Base-by-base conservation (phyloP, 257 asterid species). In the Solanum appendiculatum region DNA sequence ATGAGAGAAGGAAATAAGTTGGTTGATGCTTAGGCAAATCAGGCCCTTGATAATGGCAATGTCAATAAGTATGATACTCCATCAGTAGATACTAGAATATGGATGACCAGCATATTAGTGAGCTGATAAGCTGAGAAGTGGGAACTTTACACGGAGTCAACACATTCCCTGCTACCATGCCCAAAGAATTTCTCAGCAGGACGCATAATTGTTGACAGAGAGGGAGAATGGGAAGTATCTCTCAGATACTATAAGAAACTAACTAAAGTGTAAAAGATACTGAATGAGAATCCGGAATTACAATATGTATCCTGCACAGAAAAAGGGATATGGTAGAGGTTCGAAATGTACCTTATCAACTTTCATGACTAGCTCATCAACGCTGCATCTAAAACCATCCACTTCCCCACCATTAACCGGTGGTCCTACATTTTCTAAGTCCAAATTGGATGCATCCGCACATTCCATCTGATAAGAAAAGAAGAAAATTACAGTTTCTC, bases 331-430 rank as follows among this genome's bases (percentile, higher is more conserved):
- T 18, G 25, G 63, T 54, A 54, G 63, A 20, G 27, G 58, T 78
- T 78, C 84, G 83, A 21, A 83, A 87, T 68, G 90, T 89, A 95
- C 99, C 87, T 88, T 75, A 78, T 92, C 94, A 86, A 94, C 98
- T 84, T 86, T 92, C 58, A 85, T 11, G 86, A 66, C 85, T 64
- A 96, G 92, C 86, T 92, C 96, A 88, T 94, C 95, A 66, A 95
- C 92, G 88, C 89, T 90, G 82, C 42, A 86, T 91, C 89, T 92
- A 91, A 91, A 87, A 82, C 88, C 88, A 87, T 90, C 93, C 69
- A 77, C 88, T 88, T 88, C 94, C 64, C 85, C 90, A 77, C 82
- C 91, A 89, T 91, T 92, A 51, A 86, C 91, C 75, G 14, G 44
- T 75, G 58, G 15, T 66, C 36, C 39, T 9, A 44, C 82, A 82